phyloP scores from a whole-genome alignment of 140 eudicot genomes.

The Ambrosia hybrid region DNA sequence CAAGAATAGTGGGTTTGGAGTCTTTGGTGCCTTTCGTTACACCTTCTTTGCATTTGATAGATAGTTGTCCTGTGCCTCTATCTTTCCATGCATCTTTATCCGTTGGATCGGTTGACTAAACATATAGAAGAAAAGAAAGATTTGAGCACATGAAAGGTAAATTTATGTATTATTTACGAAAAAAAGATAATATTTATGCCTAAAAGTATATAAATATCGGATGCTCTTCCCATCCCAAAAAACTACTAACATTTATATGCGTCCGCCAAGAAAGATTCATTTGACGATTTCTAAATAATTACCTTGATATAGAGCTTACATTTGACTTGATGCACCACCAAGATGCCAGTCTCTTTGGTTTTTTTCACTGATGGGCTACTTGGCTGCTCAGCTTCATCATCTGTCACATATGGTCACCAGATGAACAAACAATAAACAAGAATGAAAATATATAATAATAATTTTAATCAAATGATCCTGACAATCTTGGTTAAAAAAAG shows the following conservation, averaged over 20 bases:
- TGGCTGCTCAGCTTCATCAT: conserved; percentile 81
- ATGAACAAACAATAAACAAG: too few species aligned
- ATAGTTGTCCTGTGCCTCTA: conserved; percentile 82
- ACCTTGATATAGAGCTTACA: conserved; percentile 93
- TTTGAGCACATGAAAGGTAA: neutral
- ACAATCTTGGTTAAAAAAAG: too few species aligned
- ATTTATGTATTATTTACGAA: neutral
- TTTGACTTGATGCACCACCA: conserved; percentile 83
- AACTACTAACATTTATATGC: too few species aligned
- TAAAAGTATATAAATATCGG: too few species aligned
- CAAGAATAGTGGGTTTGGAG: conserved; percentile 88
- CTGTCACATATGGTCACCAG: conserved; percentile 39
- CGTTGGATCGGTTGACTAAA: conserved; percentile 77
- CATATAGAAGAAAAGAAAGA: neutral
- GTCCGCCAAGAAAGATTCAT: too few species aligned
- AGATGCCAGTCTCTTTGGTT: conserved; percentile 75
- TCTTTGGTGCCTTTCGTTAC: conserved; percentile 76
- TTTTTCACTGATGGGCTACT: conserved; percentile 94
- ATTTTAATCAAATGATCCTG: too few species aligned
- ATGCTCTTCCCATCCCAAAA: neutral
- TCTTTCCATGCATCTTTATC: conserved; percentile 93
- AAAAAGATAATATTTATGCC: neutral
- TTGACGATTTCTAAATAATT: conserved; percentile 1
- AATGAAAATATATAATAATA: too few species aligned
- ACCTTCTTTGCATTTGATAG: conserved; percentile 85